Base-by-base conservation (phyloP, 176 grass and related monocot species). In the Triticum aestivum region DNA sequence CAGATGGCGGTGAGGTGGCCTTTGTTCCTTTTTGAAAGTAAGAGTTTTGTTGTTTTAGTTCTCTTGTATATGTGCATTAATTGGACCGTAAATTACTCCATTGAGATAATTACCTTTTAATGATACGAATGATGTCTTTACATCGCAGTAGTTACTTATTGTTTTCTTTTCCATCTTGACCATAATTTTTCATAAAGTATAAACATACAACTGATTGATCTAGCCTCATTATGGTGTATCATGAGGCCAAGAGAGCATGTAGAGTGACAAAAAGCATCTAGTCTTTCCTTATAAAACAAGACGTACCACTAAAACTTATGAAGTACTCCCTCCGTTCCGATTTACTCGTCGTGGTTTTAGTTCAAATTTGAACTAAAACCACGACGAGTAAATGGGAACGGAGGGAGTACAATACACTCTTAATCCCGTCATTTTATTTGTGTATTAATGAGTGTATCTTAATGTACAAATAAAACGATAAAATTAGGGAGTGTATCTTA, bases 11-110 rank as follows among this genome's bases (percentile, higher is more conserved):
- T 5, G 26, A 44, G 11, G 37, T 35, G 1, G 13, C 47, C 3
- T 65, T 6, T 83, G 21, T 37, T 71, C 59, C 34, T 44, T 44
- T 45, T 54, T 79, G 44, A 17, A 39, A 65, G 73, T 83, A 83
- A 73, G 79, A 41, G n/a, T 18, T 9, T 11, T 59, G 2, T 17
- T 61, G 21, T 20, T 52, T 52, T 34, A 47, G 11, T 24, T 44
- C 11, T 44, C 10, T 12, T 73, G 21, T 38, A 21, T 41, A 12
- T 71, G 26, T 21, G 56, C 62, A 66, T 32, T 32, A 32, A 66
- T 2, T 66, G 27, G 8, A 11, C 20, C 5, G 20, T 44, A 62
- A 54, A n/a, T 41, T 20, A 11, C n/a, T 72, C n/a, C 35, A 68
- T 44, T 35, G 44, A 47, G 44, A 47, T 47, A 47, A 13, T 47